Percentiles rank a stretch among this genome's conserved stretches.
phyloP scores from a whole-genome alignment of 2,329 filamentous ascomycete genomes.

The Penicillium sp. region DNA sequence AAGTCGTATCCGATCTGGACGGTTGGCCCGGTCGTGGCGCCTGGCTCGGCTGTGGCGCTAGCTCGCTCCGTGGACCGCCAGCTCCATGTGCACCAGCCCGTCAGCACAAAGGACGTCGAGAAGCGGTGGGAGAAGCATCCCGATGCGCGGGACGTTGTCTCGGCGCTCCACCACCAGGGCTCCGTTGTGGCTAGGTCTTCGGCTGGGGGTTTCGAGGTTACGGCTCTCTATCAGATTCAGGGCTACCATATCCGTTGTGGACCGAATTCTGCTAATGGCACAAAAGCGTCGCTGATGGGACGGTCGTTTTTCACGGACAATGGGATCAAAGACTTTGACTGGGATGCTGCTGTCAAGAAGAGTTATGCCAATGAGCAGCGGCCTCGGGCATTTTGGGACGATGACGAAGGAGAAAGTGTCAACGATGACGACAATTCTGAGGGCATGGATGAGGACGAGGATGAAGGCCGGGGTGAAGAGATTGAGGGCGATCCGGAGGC shows the following conservation, averaged over 20 bases:
- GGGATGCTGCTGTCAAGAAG: not conserved
- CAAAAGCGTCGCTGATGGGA: not conserved
- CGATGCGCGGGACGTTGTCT: constrained; percentile 8
- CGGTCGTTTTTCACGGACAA: not conserved
- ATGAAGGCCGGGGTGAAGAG: not conserved
- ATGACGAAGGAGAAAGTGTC: not conserved
- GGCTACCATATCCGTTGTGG: constrained; percentile 9
- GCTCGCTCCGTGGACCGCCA: constrained; percentile 11
- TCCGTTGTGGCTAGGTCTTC: constrained; percentile 8
- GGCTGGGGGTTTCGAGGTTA: constrained; percentile 2
- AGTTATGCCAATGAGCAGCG: constrained; percentile 5
- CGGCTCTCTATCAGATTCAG: constrained; percentile 6
- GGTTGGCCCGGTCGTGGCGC: constrained; percentile 17
- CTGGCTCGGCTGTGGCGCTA: constrained; percentile 12
- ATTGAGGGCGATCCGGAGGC: no score
- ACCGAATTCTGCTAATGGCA: not conserved
- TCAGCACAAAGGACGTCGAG: constrained; percentile 2
- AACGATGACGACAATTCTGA: not conserved
- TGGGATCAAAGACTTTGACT: constrained; percentile 5
- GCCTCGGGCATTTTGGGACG: not conserved
- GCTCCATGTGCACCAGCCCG: constrained; percentile 5
- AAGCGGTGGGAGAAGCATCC: constrained; percentile 3
- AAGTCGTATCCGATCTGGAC: constrained; percentile 12
- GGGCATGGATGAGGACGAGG: not conserved
- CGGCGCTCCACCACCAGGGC: constrained; percentile 1